Percentiles rank a stretch among this genome's conserved stretches.
Conservation (phyloP, 176 grass and related monocot species). For the Olyra latifolia region DNA sequence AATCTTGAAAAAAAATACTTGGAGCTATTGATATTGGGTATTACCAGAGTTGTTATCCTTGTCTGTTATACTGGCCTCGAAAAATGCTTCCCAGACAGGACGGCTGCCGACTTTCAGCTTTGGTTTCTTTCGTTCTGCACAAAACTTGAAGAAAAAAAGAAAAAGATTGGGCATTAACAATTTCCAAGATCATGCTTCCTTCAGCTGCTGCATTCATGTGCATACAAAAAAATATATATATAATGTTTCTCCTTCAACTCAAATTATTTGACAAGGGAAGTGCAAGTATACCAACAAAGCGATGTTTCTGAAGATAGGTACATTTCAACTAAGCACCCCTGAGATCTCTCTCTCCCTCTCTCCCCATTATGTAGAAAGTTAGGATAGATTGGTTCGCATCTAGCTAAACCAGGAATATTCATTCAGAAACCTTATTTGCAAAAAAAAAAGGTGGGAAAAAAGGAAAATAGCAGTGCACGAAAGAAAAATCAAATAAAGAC, state of each 20-base stretch:
- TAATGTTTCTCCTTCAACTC: conserved; percentile 11
- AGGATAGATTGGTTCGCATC: conserved; percentile 1
- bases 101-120: conserved; percentile 58
- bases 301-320: too few relatives aligned
- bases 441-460: neutral
- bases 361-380: neutral
- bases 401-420: neutral
- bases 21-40: conserved; percentile 15
- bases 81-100: conserved; percentile 85
- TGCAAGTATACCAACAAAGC: neutral
- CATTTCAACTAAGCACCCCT: neutral
- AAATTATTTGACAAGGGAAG: neutral
- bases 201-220: conserved; percentile 20
- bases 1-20: conserved; percentile 20
- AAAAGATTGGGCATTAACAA: conserved; percentile 26
- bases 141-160: conserved; percentile 56
- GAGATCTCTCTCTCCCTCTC: too few relatives aligned
- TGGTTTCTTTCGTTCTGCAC: conserved; percentile 65
- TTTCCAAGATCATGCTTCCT: neutral
- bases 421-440: conserved; percentile 12
- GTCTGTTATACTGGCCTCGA: conserved; percentile 57
- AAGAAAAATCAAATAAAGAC: neutral
- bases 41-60: conserved; percentile 59
- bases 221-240: conserved; percentile 14
- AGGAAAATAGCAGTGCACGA: neutral